Base-by-base conservation (phyloP, 2,329 filamentous ascomycete species). In the Pseudocercospora eumusae region DNA sequence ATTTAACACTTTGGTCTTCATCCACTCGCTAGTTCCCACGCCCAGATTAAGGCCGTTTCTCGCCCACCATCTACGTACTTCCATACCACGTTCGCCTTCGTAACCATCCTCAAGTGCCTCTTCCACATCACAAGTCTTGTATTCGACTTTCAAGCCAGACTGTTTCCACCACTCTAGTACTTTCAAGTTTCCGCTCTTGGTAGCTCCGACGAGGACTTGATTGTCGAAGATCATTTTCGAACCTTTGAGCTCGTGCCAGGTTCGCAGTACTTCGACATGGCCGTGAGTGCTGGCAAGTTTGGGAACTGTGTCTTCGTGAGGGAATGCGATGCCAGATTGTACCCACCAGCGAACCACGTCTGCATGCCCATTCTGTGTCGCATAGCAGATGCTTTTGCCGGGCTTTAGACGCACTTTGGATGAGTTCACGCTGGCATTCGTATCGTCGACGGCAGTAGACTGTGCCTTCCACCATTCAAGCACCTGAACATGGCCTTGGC, bases 61-160 rank as follows among this genome's bases (percentile, higher is more conserved):
- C 23, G 90, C 89, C 93, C 93, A 98, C 93, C 93, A 98, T 65
- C 84, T 82, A 60, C 91, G 81, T 18, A 96, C 91, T 40, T 84
- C 83, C 66, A 87, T 86, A 65, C 92, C 89, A 59, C 89, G 87
- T 4, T 81, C 77, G 1, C 81, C 85, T 40, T 86, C 85, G 3
- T 93, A 85, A 21, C 91, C 91, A 74, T 96, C 93, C 74, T 97
- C 93, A 42, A 97, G 82, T 0, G 93, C 93, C 77, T 97, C 93
- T 75, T 97, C 93, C 64, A 98, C 95, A 75, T 96, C 92, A 75
- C 92, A 96, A 0, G 92, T 96, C 75, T 93, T 93, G 77, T 96
- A 97, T 75, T 96, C 92, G 25, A 97, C 92, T 57, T 85, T 84
- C 68, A 93, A 82, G 0, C 87, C 86, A 69, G 88, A 89, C 57